A percentile compares a stretch with the other conserved stretches of the same genome.
Conservation (phyloP, 192 early-diverging fungal species). For the Rhizophagus sp. region DNA sequence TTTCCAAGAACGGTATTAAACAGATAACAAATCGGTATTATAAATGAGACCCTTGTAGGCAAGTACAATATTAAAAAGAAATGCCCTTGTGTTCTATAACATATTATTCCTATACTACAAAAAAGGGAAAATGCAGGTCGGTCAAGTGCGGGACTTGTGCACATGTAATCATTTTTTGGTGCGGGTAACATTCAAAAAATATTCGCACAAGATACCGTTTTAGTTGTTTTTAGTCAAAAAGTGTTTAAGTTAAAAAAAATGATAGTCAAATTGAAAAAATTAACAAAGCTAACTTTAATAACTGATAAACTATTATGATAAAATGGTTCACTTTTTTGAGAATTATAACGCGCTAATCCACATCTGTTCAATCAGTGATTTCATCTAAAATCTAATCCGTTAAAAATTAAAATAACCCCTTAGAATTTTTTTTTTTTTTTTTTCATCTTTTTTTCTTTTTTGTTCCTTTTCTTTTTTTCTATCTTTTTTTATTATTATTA, state of each 20-base stretch:
- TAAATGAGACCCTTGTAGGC: not conserved
- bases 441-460: not conserved
- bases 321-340: not conserved
- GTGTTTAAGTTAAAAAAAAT: not conserved
- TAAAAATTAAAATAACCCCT: too few species aligned
- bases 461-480: not conserved
- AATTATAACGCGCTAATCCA: not conserved
- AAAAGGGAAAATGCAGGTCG: not conserved
- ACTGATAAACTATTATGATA: too few species aligned
- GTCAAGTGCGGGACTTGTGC: not conserved
- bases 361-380: not conserved
- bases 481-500: not conserved
- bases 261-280: too few species aligned
- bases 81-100: not conserved
- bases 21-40: not conserved
- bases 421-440: not conserved
- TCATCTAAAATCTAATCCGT: not conserved
- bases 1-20: not conserved
- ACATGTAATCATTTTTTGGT: not conserved
- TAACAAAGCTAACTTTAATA: too few species aligned
- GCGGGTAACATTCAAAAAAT: not conserved
- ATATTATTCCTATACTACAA: not conserved
- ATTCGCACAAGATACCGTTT: not conserved
- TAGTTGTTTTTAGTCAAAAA: too few species aligned
- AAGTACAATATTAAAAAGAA: not conserved